Base-by-base conservation (phyloP, 2,329 filamentous ascomycete genomes). In the Diaporthe helianthi region DNA sequence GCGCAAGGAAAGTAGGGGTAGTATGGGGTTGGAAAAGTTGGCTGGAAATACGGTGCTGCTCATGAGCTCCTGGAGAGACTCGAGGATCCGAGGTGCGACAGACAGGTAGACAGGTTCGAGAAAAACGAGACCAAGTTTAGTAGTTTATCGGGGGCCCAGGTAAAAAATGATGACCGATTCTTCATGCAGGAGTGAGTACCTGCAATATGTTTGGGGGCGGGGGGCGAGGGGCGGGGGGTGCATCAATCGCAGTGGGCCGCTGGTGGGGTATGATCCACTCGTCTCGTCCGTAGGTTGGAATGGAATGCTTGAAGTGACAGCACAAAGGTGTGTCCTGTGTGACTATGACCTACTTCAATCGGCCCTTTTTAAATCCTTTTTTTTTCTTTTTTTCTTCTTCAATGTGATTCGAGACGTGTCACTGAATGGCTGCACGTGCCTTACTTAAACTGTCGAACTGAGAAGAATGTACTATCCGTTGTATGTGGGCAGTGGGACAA, bases 61-160 rank as follows among this genome's bases (percentile, higher is more conserved):
- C 31, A 24, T 38, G 53, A 51, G 26, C 61, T 66, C 67, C 68
- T 69, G 61, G 68, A 65, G 68, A 69, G 53, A 53, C 41, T 36
- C 36, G 26, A 49, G 44, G 44, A 19, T 44, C 44, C 44, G 29
- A 63, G 7, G 29, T 22, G 49, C 54, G 29, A 33, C 33, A 55
- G 64, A 31, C 51, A 54, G 41, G 36, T 51, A 46, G 33, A 68
- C 29, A 63, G 36, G 26, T n/a, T 41, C 33, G 53, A 61, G 33
- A 60, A 36, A 31, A 61, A 36, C 9, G 22, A 33, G 36, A 49
- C 12, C 17, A 49, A 36, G 12, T 63, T 63, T 31, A 49, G 44
- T 17, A 49, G 24, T 63, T 22, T 63, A n/a, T 60, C 31, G 44
- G 17, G 44, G 19, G 8, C n/a, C 41, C 19, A 6, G 22, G 26